Evolutionary conservation across 1,284 basidiomycete genomes (phyloP), one percentile per base, ranked within the genome.

Genomic region (Ceratobasidium sp.): DNA sequence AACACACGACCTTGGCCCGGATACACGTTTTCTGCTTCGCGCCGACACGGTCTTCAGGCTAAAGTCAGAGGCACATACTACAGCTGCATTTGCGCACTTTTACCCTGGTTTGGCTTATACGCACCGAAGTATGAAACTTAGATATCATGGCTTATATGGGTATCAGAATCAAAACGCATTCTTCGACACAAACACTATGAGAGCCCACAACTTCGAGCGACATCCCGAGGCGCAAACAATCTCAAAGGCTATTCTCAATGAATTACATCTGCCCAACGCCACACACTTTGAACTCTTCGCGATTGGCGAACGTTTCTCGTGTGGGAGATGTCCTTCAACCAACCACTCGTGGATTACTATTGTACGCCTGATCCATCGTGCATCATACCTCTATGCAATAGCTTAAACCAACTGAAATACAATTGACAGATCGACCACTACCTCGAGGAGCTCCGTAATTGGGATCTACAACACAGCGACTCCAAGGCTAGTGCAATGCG

Each of bases 11-110:
- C 13, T 59, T 15, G 20, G 20, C 2, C 12, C 23, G 10, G 15
- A 26, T 15, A 59, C 56, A 12, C 56, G 56, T 26, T 59, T 59
- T n/a, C 56, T 59, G 23, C 56, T 59, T n/a, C 56, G 56, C 6
- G 56, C 56, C 23, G 56, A 59, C 56, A 59, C 56, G 6, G 26
- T 59, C 23, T 59, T 59, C 26, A 6, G 13, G 56, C 56, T n/a
- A n/a, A n/a, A 38, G 10, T 12, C 7, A 15, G 10, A 3, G n/a
- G 26, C 33, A 38, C 20, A 9, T 38, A 3, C 33, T 10, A 26
- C 23, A 3, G 3, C 12, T 15, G 13, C 4, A 3, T 23, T 38
- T 12, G 10, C 23, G 20, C 13, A n/a, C 12, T 26, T 59, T n/a
- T 59, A 26, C 56, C 56, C 56, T 26, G 33, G 56, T 12, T 59